Evolutionary conservation across 768 basidiomycete genomes (phyloP).

Genomic region (Boletus sp.): DNA sequence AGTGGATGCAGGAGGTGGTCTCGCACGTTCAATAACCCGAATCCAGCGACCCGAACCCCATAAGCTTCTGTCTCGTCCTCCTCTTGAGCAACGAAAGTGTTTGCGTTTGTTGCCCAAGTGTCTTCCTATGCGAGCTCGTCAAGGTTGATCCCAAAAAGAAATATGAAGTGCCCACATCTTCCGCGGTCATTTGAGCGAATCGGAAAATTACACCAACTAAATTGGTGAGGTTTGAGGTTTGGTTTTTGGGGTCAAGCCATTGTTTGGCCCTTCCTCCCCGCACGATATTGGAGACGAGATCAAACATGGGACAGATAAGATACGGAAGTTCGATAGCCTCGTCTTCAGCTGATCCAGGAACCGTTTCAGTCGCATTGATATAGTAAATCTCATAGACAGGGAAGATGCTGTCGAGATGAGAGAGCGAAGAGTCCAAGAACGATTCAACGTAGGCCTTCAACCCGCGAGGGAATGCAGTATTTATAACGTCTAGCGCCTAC

Average conservation of each 20-base stretch:
- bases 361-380: slow-evolving; percentile 50
- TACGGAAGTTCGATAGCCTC: slow-evolving; percentile 73
- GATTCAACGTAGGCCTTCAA: slow-evolving; percentile 61
- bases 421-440: slow-evolving; percentile 56
- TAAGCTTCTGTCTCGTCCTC: slow-evolving; percentile 87
- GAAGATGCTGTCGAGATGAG: slow-evolving; percentile 58
- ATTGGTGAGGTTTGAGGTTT: slow-evolving; percentile 40
- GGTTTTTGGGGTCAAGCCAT: slow-evolving; percentile 51
- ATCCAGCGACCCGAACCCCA: slow-evolving; percentile 78
- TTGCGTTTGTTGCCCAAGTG: slow-evolving; percentile 85
- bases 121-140: slow-evolving; percentile 63
- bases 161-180: slow-evolving; percentile 60
- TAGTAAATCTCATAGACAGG: slow-evolving; percentile 64
- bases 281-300: slow-evolving; percentile 69
- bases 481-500: slow-evolving; percentile 77
- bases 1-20: neutral
- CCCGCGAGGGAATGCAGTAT: slow-evolving; percentile 77
- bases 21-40: slow-evolving; percentile 77
- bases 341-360: slow-evolving; percentile 72
- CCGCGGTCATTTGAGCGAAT: slow-evolving; percentile 84
- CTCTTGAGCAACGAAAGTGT: slow-evolving; percentile 92
- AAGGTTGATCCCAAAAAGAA: neutral
- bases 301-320: slow-evolving; percentile 75
- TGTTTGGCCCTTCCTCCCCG: slow-evolving; percentile 63
- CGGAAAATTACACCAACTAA: slow-evolving; percentile 59